Percentiles rank a stretch among this genome's conserved stretches.
Conservation (phyloP, 2,329 filamentous ascomycete genomes). For the Aspergillus chevalieri region DNA sequence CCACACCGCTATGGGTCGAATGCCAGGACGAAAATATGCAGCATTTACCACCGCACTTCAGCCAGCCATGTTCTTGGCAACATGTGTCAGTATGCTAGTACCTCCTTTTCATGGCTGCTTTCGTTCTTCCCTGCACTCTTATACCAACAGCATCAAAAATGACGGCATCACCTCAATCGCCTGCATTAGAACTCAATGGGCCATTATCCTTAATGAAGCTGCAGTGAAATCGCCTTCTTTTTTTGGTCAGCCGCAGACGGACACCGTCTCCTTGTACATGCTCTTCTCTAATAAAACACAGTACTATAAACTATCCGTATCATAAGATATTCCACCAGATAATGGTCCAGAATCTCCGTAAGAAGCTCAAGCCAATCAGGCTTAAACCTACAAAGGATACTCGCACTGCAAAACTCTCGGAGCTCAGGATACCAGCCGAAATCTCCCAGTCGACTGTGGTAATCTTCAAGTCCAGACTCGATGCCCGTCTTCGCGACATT, state of each 20-base stretch:
- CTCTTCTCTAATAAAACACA: constrained; percentile 1
- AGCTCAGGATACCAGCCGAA: constrained; percentile 13
- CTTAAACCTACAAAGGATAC: constrained; percentile 9
- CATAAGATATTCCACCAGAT: constrained; percentile 10
- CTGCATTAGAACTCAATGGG: no score
- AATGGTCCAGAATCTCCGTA: constrained; percentile 9
- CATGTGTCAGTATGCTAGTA: neutral
- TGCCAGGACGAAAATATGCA: neutral
- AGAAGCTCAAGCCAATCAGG: constrained; percentile 11
- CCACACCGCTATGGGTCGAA: no score
- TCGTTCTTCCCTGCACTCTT: no score
- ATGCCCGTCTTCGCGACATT: constrained; percentile 1
- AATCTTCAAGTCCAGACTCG: constrained; percentile 2
- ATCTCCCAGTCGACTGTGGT: constrained; percentile 11
- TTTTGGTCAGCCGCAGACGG: no score
- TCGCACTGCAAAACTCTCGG: constrained; percentile 15
- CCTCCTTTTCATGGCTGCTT: neutral
- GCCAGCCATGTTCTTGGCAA: neutral
- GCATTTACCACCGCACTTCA: neutral
- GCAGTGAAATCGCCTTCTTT: no score
- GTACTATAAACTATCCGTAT: constrained; percentile 4
- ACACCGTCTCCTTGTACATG: no score
- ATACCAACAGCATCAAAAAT: no score
- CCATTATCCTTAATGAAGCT: no score
- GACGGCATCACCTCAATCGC: no score